Percentiles rank a stretch among this genome's conserved stretches.
phyloP scores from a whole-genome alignment of 2,329 filamentous ascomycete genomes.

The Diaporthe destruens region DNA sequence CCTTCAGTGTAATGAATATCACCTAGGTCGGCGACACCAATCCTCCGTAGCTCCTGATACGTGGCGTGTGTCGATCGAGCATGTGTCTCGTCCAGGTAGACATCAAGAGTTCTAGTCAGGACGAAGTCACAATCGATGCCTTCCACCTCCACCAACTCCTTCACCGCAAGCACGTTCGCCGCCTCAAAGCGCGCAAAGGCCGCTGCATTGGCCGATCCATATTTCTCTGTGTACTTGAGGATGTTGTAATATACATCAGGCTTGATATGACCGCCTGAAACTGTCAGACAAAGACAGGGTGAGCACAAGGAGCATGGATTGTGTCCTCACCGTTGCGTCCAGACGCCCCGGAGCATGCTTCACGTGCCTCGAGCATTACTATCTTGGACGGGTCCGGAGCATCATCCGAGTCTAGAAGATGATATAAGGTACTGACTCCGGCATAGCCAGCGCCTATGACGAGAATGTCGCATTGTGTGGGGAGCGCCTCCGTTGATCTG shows the following conservation, averaged over 20 bases:
- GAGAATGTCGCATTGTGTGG: constrained; percentile 56
- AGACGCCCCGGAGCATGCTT: constrained; percentile 53
- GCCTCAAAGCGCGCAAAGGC: constrained; percentile 71
- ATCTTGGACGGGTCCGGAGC: constrained; percentile 41
- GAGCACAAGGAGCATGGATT: background rate
- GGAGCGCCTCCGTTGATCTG: constrained; percentile 53
- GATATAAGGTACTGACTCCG: constrained; percentile 57
- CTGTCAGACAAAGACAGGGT: background rate
- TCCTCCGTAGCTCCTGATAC: constrained; percentile 49
- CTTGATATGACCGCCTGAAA: constrained; percentile 35
- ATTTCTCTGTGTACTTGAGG: constrained; percentile 30
- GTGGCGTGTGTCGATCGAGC: constrained; percentile 44
- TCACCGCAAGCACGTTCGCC: constrained; percentile 47
- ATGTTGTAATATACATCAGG: constrained; percentile 39
- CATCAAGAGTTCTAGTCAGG: constrained; percentile 54
- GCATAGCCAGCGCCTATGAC: constrained; percentile 63
- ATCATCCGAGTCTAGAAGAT: constrained; percentile 49
- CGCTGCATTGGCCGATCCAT: constrained; percentile 16
- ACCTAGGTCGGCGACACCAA: constrained; percentile 46
- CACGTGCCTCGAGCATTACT: constrained; percentile 51
- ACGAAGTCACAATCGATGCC: constrained; percentile 51
- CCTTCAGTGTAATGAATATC: constrained; percentile 48
- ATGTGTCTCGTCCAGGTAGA: constrained; percentile 48
- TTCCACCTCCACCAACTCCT: constrained; percentile 58
- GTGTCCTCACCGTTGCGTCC: constrained; percentile 52